Conservation (phyloP, 225 moss, liverwort and hornwort species). For the Bryoerythrophyllum caledonicum region DNA sequence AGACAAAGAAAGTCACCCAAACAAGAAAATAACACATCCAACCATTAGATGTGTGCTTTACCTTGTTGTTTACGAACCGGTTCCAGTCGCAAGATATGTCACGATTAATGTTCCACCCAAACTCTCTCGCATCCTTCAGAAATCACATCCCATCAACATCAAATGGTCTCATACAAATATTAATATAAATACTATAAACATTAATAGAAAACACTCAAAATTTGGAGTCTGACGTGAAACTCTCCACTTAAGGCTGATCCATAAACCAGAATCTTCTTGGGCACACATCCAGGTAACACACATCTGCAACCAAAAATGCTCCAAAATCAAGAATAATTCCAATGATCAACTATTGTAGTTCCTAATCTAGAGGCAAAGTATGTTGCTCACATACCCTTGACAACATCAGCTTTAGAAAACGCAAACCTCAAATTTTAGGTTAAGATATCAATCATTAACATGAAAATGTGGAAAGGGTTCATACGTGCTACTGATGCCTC, state of each 20-base stretch:
- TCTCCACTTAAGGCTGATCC: slow-evolving; percentile 69
- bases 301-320: slow-evolving; percentile 64
- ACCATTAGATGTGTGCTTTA: slow-evolving; percentile 8
- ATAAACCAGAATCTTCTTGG: slow-evolving; percentile 88
- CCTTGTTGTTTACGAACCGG: slow-evolving; percentile 73
- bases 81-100: slow-evolving; percentile 89
- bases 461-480: slow-evolving; percentile 18
- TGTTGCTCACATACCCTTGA: slow-evolving; percentile 17
- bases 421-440: background rate
- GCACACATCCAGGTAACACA: slow-evolving; percentile 85
- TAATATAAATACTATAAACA: too few species aligned
- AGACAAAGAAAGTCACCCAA: too few species aligned
- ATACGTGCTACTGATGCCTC: slow-evolving; percentile 86
- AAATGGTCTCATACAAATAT: background rate
- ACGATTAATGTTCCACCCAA: slow-evolving; percentile 82
- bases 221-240: slow-evolving; percentile 47
- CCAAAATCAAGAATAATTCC: background rate
- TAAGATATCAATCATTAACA: background rate
- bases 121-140: too few species aligned
- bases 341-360: background rate
- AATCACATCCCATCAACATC: too few species aligned
- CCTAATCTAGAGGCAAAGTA: background rate
- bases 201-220: background rate
- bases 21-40: too few species aligned
- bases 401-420: too few species aligned